A percentile compares a stretch with the other conserved stretches of the same genome.
Evolutionary conservation across 495 filamentous ascomycete genomes (phyloP).

Genomic region (Ramalina intermedia): DNA sequence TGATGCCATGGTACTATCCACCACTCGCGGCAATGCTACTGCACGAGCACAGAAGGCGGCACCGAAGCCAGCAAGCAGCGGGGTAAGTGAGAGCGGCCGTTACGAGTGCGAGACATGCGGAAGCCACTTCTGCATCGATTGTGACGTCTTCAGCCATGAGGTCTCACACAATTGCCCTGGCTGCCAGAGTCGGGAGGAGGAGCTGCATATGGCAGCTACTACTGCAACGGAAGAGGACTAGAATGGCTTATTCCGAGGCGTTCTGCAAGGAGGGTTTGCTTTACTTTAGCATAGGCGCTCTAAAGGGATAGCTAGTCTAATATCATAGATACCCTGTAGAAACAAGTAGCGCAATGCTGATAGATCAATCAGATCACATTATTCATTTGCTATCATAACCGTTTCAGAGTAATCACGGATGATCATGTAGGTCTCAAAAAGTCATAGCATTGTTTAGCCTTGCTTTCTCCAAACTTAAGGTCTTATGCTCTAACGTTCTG

Average conservation of each 20-base stretch:
- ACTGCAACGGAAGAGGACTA: not conserved
- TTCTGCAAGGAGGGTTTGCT: not conserved
- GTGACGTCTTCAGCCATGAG: constrained; percentile 88
- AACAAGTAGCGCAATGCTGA: no score
- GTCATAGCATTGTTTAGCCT: no score
- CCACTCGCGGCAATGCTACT: not conserved
- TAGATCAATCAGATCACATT: no score
- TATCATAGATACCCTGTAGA: no score
- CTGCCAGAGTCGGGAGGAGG: constrained; percentile 51
- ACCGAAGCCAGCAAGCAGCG: constrained; percentile 23
- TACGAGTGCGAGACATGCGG: constrained; percentile 77
- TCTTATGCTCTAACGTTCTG: no score
- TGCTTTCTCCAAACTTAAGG: no score
- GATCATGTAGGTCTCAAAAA: no score
- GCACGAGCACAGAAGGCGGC: not conserved
- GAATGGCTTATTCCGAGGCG: not conserved
- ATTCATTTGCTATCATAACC: no score
- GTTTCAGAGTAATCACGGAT: no score
- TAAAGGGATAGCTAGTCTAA: no score
- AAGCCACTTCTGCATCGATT: constrained; percentile 94
- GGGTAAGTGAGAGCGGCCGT: constrained; percentile 70
- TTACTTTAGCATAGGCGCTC: no score
- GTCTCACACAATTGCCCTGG: constrained; percentile 90
- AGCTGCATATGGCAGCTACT: not conserved
- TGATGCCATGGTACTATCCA: constrained; percentile 11